Conservation (phyloP, 805 yeast genomes). For the Candida schatavii region DNA sequence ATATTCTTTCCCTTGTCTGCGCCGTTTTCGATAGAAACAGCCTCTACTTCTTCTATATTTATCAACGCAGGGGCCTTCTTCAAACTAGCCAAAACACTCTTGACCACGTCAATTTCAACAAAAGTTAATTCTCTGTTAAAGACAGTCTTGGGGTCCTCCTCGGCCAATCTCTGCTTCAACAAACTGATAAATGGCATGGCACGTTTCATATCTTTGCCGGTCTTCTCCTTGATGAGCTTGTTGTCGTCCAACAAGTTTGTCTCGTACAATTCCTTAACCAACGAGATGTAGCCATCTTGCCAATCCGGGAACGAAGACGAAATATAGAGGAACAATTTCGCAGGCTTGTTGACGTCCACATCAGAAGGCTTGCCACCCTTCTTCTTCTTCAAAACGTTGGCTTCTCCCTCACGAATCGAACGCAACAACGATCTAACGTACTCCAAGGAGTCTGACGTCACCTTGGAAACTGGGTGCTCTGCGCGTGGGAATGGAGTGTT, state of each 20-base stretch:
- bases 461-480: constrained; percentile 59
- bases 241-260: constrained; percentile 59
- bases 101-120: constrained; percentile 69
- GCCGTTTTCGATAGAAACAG: constrained; percentile 64
- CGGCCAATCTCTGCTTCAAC: constrained; percentile 74
- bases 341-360: constrained; percentile 72
- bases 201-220: constrained; percentile 90
- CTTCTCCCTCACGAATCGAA: constrained; percentile 91
- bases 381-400: constrained; percentile 72
- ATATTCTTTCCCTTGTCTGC: constrained; percentile 60
- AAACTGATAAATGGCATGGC: constrained; percentile 96
- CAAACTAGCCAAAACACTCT: constrained; percentile 52
- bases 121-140: constrained; percentile 88
- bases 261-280: constrained; percentile 76
- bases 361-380: constrained; percentile 76
- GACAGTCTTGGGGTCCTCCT: constrained; percentile 71
- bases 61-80: constrained; percentile 61
- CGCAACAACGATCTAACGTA: constrained; percentile 79
- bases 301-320: constrained; percentile 77
- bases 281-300: constrained; percentile 58
- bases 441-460: constrained; percentile 64
- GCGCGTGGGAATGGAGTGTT: constrained; percentile 77
- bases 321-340: constrained; percentile 67
- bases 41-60: constrained; percentile 52
- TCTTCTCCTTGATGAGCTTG: constrained; percentile 58